Evolutionary conservation across 2,329 filamentous ascomycete genomes (phyloP).

Genomic region (Myriosclerotinia scirpicola): DNA sequence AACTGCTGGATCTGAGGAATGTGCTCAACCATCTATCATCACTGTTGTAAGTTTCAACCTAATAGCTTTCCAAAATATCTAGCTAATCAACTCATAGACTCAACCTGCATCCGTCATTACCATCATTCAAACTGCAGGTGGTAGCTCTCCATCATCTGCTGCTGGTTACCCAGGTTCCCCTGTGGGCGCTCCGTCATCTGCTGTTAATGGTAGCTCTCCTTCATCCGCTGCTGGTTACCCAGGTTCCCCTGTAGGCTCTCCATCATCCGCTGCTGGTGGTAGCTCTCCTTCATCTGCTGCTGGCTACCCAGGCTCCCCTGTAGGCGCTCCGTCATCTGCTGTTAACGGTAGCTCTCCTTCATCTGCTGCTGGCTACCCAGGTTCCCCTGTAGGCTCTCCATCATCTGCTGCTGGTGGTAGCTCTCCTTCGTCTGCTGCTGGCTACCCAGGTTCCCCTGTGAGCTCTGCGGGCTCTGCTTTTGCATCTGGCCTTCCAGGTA

Average conservation of each 20-base stretch:
- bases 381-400: not conserved
- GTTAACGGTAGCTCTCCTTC: not conserved
- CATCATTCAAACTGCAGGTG: constrained; percentile 12
- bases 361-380: not conserved
- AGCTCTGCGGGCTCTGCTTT: not conserved
- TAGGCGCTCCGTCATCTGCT: no score
- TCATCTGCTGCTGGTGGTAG: constrained; percentile 8
- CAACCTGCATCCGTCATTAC: constrained; percentile 17
- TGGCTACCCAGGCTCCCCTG: no score
- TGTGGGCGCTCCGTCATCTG: no score
- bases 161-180: constrained; percentile 10
- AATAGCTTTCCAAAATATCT: not conserved
- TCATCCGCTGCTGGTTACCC: no score
- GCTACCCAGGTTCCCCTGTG: not conserved
- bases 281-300: no score
- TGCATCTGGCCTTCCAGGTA: not conserved
- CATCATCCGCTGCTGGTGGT: no score
- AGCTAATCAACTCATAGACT: constrained; percentile 9
- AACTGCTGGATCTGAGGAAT: constrained; percentile 7
- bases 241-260: no score
- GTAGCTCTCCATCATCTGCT: constrained; percentile 1
- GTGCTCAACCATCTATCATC: constrained; percentile 15
- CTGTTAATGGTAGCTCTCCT: no score
- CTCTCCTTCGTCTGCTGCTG: constrained; percentile 1
- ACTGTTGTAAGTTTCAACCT: constrained; percentile 17